A percentile compares a stretch with the other conserved stretches of the same genome.
Evolutionary conservation across 2,329 filamentous ascomycete species (phyloP).

Genomic region (Iodosphaeria phyllophila): DNA sequence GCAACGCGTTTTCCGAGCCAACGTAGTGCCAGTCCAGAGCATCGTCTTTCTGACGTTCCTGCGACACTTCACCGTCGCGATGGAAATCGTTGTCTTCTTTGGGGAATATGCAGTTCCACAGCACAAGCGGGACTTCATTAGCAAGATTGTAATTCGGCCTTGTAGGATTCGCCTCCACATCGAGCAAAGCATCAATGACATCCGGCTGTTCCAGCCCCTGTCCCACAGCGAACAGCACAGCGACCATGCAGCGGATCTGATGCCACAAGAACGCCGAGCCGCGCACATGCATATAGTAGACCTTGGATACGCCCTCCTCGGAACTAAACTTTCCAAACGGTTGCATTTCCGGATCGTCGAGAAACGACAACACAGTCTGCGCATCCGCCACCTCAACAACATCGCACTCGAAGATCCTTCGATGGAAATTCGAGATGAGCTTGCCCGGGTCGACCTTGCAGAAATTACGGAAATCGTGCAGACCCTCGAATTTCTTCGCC

Average conservation of each 20-base stretch:
- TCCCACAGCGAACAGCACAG: conserved; percentile 77
- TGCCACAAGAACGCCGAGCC: conserved; percentile 96
- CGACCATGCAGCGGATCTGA: conserved; percentile 90
- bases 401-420: conserved; percentile 62
- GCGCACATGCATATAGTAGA: conserved; percentile 77
- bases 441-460: conserved; percentile 87
- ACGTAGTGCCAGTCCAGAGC: conserved; percentile 62
- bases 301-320: too few species aligned
- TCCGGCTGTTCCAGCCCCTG: conserved; percentile 67
- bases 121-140: conserved; percentile 69
- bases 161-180: conserved; percentile 50
- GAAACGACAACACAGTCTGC: conserved; percentile 34
- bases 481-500: conserved; percentile 60
- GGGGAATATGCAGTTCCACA: conserved; percentile 93
- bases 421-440: conserved; percentile 67
- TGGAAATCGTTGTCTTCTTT: conserved; percentile 18
- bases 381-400: conserved; percentile 50
- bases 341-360: conserved; percentile 21
- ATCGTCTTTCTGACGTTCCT: conserved; percentile 26
- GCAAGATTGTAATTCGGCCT: conserved; percentile 84
- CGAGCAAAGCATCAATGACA: conserved; percentile 56
- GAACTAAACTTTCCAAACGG: conserved; percentile 6
- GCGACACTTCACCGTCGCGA: conserved; percentile 18
- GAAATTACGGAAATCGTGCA: conserved; percentile 91
- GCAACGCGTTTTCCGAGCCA: conserved; percentile 41